Conservation (phyloP, 2,329 filamentous ascomycete species). For the Elsinoe fawcettii region DNA sequence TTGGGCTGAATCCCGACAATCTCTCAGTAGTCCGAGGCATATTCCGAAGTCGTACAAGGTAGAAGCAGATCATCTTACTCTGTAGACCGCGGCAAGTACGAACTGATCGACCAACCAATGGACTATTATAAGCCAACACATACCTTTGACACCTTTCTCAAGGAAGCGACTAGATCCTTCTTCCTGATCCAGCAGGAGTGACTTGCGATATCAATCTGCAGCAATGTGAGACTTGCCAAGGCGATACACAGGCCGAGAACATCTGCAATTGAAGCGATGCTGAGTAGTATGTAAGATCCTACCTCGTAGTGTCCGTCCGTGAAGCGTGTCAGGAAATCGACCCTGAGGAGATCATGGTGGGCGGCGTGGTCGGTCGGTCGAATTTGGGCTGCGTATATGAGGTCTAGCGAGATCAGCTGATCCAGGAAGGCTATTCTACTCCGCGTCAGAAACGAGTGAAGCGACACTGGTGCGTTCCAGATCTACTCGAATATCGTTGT, state of each 20-base stretch:
- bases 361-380: too few relatives aligned
- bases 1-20: not conserved
- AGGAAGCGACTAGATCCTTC: not conserved
- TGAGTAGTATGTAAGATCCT: too few relatives aligned
- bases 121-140: not conserved
- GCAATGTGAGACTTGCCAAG: not conserved
- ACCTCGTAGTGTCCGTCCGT: too few relatives aligned
- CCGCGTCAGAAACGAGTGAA: too few relatives aligned
- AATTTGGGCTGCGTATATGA: too few relatives aligned
- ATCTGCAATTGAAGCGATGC: not conserved
- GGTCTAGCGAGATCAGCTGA: too few relatives aligned
- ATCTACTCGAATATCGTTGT: not conserved
- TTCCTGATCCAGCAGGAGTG: not conserved
- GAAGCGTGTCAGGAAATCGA: too few relatives aligned
- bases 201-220: not conserved
- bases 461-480: not conserved
- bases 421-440: too few relatives aligned
- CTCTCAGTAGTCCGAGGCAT: not conserved
- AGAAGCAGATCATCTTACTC: not conserved
- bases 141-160: not conserved
- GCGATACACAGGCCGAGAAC: not conserved
- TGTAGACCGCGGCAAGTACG: not conserved
- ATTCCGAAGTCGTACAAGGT: not conserved
- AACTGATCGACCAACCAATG: not conserved
- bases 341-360: too few relatives aligned